Evolutionary conservation across 306 rosid species (phyloP), one percentile per base, ranked within the genome.

Genomic region (Phaseolus lunatus): DNA sequence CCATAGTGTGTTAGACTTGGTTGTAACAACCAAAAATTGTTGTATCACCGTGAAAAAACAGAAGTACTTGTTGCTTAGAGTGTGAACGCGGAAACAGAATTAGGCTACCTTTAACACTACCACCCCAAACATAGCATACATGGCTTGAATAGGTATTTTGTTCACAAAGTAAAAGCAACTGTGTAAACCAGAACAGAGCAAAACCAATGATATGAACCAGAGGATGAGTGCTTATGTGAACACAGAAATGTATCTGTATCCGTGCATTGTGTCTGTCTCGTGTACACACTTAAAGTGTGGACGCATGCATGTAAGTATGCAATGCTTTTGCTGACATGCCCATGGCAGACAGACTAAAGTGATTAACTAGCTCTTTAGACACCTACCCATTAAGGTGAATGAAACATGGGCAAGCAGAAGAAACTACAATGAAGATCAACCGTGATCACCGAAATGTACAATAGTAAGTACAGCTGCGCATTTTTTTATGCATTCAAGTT

Each of bases 101-200:
- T 7, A 14, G 15, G 47, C 4, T 41, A 8, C 3, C 47, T 10
- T 41, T 41, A 41, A 41, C 14, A 41, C 14, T 8, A 11, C 13
- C 47, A 41, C 47, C 3, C 14, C 47, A 43, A 43, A 43, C 16
- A 43, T 12, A 43, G 48, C 16, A 43, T 20, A 24, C 54, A 41
- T 33, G n/a, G 37, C 41, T 53, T n/a, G 49, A 47, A 24, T 33
- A 18, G 57, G 53, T 10, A 52, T 26, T 59, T 69, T 68, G 43
- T 57, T 59, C 2, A 26, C 19, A 76, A 65, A 37, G 65, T 53
- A 72, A 41, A 64, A 22, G 35, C 77, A 69, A 50, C 4, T 50
- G 39, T 41, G 6, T 39, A 61, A 39, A 61, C 37, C 16, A 33
- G 33, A 79, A 41, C 49, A 52, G 29, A 47, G 27, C 35, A 81